phyloP scores from a whole-genome alignment of 371 early-diverging fungal genomes.

The Mucor velutinosus region DNA sequence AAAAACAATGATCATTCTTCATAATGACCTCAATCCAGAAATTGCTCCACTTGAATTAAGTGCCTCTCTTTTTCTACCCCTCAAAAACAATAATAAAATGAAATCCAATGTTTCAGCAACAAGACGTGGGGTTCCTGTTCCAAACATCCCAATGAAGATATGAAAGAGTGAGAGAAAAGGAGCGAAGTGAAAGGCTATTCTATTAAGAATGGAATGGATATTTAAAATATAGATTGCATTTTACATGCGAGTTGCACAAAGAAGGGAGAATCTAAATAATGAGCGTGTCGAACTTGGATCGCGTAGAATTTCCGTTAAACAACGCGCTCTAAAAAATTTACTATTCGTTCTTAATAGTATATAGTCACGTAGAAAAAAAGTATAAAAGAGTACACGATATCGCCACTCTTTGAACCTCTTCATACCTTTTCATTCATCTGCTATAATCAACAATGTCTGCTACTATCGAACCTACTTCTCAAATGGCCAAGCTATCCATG shows the following conservation, averaged over 20 bases:
- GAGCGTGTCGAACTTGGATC: not conserved
- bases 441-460: not conserved
- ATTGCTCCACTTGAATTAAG: too few relatives aligned
- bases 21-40: too few relatives aligned
- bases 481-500: slow-evolving; percentile 18
- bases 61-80: too few relatives aligned
- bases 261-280: not conserved
- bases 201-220: not conserved
- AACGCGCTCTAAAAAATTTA: slow-evolving; percentile 1
- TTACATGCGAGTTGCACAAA: not conserved
- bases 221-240: not conserved
- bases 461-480: slow-evolving; percentile 5
- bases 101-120: too few relatives aligned
- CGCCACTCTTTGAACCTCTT: not conserved
- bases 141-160: too few relatives aligned
- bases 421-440: not conserved
- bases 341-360: not conserved
- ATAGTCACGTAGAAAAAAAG: slow-evolving; percentile 5
- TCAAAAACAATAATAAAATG: too few relatives aligned
- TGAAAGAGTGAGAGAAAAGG: not conserved
- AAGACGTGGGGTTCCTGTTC: too few relatives aligned
- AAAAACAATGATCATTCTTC: too few relatives aligned
- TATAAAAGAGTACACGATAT: not conserved
- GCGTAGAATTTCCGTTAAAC: not conserved
- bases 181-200: not conserved